Conservation (phyloP, 192 early-diverging fungal genomes). For the Coemansia sp. region DNA sequence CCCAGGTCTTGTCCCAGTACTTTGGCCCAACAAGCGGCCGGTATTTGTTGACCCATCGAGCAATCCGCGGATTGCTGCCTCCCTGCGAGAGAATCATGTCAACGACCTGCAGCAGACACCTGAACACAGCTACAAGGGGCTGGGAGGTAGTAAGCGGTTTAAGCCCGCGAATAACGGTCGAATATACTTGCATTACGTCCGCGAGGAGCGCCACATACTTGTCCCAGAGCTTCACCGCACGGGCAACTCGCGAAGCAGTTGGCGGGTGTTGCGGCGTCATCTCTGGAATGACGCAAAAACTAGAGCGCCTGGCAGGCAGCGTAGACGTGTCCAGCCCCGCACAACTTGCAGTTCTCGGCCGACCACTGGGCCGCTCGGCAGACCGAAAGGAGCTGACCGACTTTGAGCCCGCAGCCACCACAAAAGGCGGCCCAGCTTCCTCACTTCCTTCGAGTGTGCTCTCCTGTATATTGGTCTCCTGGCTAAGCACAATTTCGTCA, state of each 20-base stretch:
- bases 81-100: constrained; percentile 51
- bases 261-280: not conserved
- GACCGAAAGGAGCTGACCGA: not conserved
- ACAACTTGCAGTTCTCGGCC: not conserved
- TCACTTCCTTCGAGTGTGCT: not conserved
- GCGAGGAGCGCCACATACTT: constrained; percentile 33
- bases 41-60: constrained; percentile 26
- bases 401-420: not conserved
- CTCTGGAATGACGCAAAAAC: not conserved
- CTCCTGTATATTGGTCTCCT: not conserved
- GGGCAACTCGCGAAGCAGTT: not conserved
- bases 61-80: constrained; percentile 32
- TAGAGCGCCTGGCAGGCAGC: not conserved
- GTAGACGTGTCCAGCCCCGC: not conserved
- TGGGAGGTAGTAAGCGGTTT: constrained; percentile 1
- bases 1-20: constrained; percentile 49
- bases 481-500: not conserved
- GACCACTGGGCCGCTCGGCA: not conserved
- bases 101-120: constrained; percentile 16
- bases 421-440: not conserved
- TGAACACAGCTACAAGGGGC: constrained; percentile 2
- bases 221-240: constrained; percentile 37
- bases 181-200: constrained; percentile 35
- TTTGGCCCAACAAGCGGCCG: constrained; percentile 23
- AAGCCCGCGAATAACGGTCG: constrained; percentile 28